Percentiles rank a stretch among this genome's conserved stretches.
Evolutionary conservation across 495 filamentous ascomycete genomes (phyloP).

Genomic region (Evansstolkia leycettana): DNA sequence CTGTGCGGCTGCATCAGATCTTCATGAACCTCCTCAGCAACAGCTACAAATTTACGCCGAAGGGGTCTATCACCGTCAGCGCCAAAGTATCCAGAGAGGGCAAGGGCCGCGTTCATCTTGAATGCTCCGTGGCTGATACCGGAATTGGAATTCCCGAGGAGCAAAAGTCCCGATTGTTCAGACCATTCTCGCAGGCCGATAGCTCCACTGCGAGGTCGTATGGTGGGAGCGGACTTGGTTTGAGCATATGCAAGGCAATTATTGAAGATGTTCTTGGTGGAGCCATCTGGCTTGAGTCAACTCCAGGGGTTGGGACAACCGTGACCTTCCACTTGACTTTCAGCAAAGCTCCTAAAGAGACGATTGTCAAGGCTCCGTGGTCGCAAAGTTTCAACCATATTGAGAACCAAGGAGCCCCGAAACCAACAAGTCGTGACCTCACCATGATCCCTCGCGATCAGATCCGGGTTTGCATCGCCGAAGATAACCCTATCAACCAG

Average conservation of each 20-base stretch:
- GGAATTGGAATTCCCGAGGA: conserved; percentile 79
- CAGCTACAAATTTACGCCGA: conserved; percentile 85
- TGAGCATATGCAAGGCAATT: conserved; percentile 90
- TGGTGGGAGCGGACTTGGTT: conserved; percentile 77
- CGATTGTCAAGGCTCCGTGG: conserved; percentile 43
- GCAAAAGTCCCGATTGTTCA: conserved; percentile 74
- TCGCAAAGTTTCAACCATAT: conserved; percentile 32
- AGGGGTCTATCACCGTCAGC: conserved; percentile 70
- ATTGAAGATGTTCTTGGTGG: conserved; percentile 86
- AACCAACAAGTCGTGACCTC: conserved; percentile 39
- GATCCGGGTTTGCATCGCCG: conserved; percentile 76
- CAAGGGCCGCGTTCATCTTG: conserved; percentile 54
- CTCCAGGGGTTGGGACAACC: conserved; percentile 64
- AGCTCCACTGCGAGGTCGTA: conserved; percentile 77
- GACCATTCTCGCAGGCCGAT: conserved; percentile 85
- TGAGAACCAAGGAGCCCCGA: conserved; percentile 15
- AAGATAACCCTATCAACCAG: conserved; percentile 87
- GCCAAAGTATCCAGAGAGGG: conserved; percentile 59
- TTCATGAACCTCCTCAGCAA: conserved; percentile 90
- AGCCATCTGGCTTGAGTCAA: conserved; percentile 68
- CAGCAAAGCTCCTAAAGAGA: conserved; percentile 56
- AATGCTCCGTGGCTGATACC: conserved; percentile 80
- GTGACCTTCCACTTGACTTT: conserved; percentile 78
- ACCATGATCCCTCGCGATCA: conserved; percentile 61
- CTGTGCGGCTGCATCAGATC: conserved; percentile 82